Percentiles rank a stretch among this genome's conserved stretches.
Evolutionary conservation across 1,284 basidiomycete genomes (phyloP).

Genomic region (Phlebopus sp.): DNA sequence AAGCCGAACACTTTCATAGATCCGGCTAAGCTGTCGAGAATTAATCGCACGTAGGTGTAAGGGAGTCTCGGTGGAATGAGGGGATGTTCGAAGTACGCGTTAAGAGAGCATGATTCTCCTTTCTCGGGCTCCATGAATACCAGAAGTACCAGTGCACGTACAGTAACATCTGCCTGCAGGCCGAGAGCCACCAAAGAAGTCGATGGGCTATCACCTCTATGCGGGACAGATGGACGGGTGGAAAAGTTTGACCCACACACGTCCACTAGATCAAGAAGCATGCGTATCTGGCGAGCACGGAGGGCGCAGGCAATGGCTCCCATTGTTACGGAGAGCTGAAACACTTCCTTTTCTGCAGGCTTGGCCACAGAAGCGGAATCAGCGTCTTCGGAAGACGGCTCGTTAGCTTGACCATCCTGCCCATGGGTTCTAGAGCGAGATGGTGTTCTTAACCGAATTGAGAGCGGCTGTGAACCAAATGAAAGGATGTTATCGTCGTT

Average conservation of each 20-base stretch:
- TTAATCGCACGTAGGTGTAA: slow-evolving; percentile 53
- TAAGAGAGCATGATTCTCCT: slow-evolving; percentile 22
- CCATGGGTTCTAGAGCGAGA: slow-evolving; percentile 11
- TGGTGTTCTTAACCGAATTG: slow-evolving; percentile 53
- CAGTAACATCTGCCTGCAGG: slow-evolving; percentile 36
- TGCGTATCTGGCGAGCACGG: slow-evolving; percentile 51
- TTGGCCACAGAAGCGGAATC: slow-evolving; percentile 7
- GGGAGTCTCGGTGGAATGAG: slow-evolving; percentile 50
- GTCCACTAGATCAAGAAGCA: slow-evolving; percentile 42
- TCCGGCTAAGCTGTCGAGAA: slow-evolving; percentile 50
- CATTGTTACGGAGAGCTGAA: slow-evolving; percentile 39
- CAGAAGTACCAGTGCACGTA: slow-evolving; percentile 52
- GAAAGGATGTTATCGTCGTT: slow-evolving; percentile 52
- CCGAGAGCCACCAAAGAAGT: slow-evolving; percentile 16
- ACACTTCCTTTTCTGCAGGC: slow-evolving; percentile 15
- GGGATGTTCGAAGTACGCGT: slow-evolving; percentile 51
- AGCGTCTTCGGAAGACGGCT: background rate
- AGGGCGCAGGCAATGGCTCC: slow-evolving; percentile 54
- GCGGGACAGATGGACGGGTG: slow-evolving; percentile 13
- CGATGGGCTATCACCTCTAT: slow-evolving; percentile 7
- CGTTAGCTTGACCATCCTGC: background rate
- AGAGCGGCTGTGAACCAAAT: slow-evolving; percentile 55
- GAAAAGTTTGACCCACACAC: slow-evolving; percentile 34
- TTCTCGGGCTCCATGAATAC: slow-evolving; percentile 33
- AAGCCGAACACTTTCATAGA: slow-evolving; percentile 25